phyloP scores from a whole-genome alignment of 2,329 filamentous ascomycete genomes.

The Chrysosporium queenslandicum region DNA sequence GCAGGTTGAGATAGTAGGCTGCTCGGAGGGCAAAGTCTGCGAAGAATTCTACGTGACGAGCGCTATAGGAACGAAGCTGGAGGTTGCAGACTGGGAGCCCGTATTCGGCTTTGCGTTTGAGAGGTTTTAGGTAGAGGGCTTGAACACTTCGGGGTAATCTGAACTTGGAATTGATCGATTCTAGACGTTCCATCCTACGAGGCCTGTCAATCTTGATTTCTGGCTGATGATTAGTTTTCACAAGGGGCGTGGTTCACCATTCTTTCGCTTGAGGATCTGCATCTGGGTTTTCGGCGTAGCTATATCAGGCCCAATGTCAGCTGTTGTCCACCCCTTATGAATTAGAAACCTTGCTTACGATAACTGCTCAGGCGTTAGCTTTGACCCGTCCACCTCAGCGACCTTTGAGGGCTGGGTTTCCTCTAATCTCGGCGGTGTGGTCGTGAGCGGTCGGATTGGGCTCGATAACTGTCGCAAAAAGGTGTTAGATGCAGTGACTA shows the following conservation, averaged over 20 bases:
- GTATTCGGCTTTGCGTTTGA: conserved; percentile 62
- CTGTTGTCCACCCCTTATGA: not conserved
- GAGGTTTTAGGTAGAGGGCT: conserved; percentile 73
- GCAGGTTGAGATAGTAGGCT: conserved; percentile 84
- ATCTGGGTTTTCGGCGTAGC: conserved; percentile 7
- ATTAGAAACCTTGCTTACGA: not conserved
- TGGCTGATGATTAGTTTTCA: no score
- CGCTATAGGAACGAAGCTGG: conserved; percentile 81
- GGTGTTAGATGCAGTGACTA: no score
- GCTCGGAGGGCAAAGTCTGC: conserved; percentile 88
- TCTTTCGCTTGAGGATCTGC: conserved; percentile 3
- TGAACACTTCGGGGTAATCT: conserved; percentile 71
- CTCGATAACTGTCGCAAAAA: conserved; percentile 7
- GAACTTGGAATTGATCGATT: conserved; percentile 27
- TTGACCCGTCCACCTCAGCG: not conserved
- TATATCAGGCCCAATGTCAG: not conserved
- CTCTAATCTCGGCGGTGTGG: not conserved
- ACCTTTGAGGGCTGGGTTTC: not conserved
- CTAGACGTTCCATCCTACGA: conserved; percentile 30
- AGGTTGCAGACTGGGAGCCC: conserved; percentile 81
- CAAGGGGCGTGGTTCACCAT: conserved; percentile 2
- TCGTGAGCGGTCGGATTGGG: conserved; percentile 8
- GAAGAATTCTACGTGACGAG: conserved; percentile 88
- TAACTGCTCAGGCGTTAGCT: not conserved
- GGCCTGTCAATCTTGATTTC: not conserved